Conservation (phyloP, 1,284 basidiomycete species). For the Papiliotrema fonsecae region DNA sequence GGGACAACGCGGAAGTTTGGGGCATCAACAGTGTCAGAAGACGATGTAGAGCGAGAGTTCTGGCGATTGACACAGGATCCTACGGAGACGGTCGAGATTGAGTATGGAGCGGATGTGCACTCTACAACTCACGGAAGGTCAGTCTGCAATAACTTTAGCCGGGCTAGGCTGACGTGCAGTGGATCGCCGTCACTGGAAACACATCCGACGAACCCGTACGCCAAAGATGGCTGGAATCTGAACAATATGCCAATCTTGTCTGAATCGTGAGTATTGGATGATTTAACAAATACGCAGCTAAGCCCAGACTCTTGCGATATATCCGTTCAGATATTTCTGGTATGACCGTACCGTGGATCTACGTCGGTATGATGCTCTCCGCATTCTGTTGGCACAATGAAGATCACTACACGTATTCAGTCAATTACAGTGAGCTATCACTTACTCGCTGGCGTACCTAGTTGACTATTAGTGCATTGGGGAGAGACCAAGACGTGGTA, state of each 20-base stretch:
- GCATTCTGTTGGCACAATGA: constrained; percentile 99
- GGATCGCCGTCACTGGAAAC: constrained; percentile 93
- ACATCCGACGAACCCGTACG: constrained; percentile 78
- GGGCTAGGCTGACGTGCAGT: constrained; percentile 53
- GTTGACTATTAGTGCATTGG: constrained; percentile 77
- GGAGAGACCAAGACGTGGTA: constrained; percentile 99
- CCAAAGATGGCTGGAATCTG: constrained; percentile 93
- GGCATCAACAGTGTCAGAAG: constrained; percentile 68
- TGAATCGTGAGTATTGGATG: constrained; percentile 63
- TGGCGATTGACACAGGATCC: constrained; percentile 91
- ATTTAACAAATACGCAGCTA: constrained; percentile 38
- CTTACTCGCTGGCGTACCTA: constrained; percentile 11
- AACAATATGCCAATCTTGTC: constrained; percentile 92
- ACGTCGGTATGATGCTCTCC: constrained; percentile 98
- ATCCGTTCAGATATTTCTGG: constrained; percentile 99
- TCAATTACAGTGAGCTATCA: constrained; percentile 77
- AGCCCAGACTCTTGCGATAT: constrained; percentile 53
- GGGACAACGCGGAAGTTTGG: constrained; percentile 51
- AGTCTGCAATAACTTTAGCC: constrained; percentile 29
- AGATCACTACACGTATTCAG: constrained; percentile 97
- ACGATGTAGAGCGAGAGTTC: constrained; percentile 91
- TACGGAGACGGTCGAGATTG: constrained; percentile 90
- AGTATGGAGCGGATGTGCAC: constrained; percentile 98
- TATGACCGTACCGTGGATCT: constrained; percentile 99
- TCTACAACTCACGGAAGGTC: constrained; percentile 95